Percentiles rank a stretch among this genome's conserved stretches.
These are phyloP conservation scores for Cutaneotrichosporon sp. DNA, from an alignment of 1,284 basidiomycete genomes.

Conservation along the genomic window DNA sequence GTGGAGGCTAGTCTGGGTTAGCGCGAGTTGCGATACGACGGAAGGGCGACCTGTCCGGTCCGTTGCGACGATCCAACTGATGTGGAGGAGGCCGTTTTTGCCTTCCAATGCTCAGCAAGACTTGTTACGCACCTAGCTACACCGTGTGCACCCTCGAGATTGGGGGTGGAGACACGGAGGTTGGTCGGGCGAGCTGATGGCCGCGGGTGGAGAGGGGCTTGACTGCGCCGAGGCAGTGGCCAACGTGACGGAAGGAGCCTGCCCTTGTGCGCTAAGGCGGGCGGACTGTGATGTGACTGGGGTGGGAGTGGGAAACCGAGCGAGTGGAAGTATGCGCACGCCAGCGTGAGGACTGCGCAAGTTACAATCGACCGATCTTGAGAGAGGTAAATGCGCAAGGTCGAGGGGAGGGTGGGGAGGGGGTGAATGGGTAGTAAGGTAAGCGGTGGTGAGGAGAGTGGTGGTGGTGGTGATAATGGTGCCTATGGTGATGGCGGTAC, in stretches of 20 bases:
- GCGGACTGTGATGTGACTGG: background rate
- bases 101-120: too few species aligned
- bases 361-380: too few species aligned
- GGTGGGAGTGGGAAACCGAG: background rate
- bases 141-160: slow-evolving; percentile 24
- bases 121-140: slow-evolving; percentile 17
- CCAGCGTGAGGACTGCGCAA: background rate
- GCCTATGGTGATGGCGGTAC: too few species aligned
- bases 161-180: slow-evolving; percentile 14
- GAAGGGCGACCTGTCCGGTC: too few species aligned
- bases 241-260: background rate
- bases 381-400: too few species aligned
- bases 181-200: slow-evolving; percentile 2
- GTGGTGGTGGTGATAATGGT: slow-evolving; percentile 1
- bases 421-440: background rate
- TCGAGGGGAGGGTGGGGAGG: too few species aligned
- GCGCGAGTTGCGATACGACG: background rate
- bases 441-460: background rate
- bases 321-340: too few species aligned
- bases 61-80: background rate
- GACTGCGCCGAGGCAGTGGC: background rate
- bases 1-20: slow-evolving; percentile 18
- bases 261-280: background rate
- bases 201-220: background rate
- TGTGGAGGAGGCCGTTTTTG: too few species aligned